Evolutionary conservation across 169 alveolate genomes (phyloP).

Genomic region (Cryptosporidium parvum): DNA sequence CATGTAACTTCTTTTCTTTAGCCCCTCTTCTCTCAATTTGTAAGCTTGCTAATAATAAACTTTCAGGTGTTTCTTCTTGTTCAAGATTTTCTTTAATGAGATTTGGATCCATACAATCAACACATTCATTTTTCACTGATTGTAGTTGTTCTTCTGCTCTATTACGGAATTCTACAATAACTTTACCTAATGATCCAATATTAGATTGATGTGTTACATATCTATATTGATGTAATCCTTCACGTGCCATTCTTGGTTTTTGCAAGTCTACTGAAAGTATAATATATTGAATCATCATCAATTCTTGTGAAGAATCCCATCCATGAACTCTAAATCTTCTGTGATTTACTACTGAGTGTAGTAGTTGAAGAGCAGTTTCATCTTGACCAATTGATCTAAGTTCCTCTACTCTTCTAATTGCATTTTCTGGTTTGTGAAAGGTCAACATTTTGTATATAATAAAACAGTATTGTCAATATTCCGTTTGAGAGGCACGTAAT

Average conservation of each 20-base stretch:
- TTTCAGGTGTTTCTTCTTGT: constrained; percentile 89
- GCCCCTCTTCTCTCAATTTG: constrained; percentile 87
- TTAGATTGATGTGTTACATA: constrained; percentile 90
- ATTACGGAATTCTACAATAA: constrained; percentile 88
- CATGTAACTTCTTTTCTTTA: constrained; percentile 83
- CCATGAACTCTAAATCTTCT: constrained; percentile 88
- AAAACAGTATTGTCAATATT: not conserved
- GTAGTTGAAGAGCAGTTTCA: constrained; percentile 89
- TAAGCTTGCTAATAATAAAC: constrained; percentile 84
- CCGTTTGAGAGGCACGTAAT: not conserved
- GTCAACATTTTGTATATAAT: constrained; percentile 80
- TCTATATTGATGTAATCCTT: constrained; percentile 91
- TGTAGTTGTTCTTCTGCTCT: constrained; percentile 89
- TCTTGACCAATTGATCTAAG: constrained; percentile 90
- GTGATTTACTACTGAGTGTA: constrained; percentile 91
- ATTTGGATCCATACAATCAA: constrained; percentile 72
- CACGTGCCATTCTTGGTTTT: constrained; percentile 90
- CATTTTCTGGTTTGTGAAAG: constrained; percentile 92
- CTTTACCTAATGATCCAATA: constrained; percentile 90
- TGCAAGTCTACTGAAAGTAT: constrained; percentile 89
- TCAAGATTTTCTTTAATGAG: constrained; percentile 56
- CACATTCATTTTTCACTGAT: constrained; percentile 82
- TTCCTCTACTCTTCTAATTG: constrained; percentile 92
- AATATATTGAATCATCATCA: constrained; percentile 89
- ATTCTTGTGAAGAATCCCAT: constrained; percentile 92